Conservation (phyloP, 345 rosid genomes). For the Salix purpurea region DNA sequence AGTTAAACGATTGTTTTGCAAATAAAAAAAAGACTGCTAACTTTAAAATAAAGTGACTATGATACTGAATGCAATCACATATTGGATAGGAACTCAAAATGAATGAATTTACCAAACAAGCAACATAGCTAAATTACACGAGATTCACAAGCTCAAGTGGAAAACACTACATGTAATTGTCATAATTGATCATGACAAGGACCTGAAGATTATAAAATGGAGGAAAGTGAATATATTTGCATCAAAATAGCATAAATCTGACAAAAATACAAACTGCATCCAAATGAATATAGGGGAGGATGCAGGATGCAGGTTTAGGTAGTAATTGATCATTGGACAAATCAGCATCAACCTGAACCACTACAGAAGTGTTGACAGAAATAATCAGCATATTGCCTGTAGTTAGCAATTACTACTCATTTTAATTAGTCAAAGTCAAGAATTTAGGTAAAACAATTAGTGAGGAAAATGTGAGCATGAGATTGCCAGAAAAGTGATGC, state of each 20-base stretch:
- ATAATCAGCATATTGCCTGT: neutral
- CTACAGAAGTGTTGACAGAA: neutral
- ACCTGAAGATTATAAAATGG: neutral
- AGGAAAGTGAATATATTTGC: neutral
- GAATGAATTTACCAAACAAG: neutral
- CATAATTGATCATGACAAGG: neutral
- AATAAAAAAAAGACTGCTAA: too few relatives aligned
- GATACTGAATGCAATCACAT: neutral
- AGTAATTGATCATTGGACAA: neutral
- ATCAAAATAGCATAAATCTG: neutral
- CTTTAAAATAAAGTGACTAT: neutral
- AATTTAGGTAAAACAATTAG: too few relatives aligned
- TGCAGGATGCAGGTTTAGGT: neutral
- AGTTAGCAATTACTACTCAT: too few relatives aligned
- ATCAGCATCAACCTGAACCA: neutral
- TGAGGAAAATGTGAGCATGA: too few relatives aligned
- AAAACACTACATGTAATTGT: neutral
- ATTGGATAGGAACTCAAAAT: neutral
- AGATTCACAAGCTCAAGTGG: neutral
- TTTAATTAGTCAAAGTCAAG: too few relatives aligned
- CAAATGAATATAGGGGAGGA: neutral
- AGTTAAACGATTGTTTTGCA: neutral
- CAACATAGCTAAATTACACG: neutral
- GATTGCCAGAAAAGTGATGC: too few relatives aligned
- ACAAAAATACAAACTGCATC: neutral